These are phyloP conservation scores for Colletotrichum navitas DNA, from an alignment of 2,329 filamentous ascomycete genomes.

Conservation along the genomic window DNA sequence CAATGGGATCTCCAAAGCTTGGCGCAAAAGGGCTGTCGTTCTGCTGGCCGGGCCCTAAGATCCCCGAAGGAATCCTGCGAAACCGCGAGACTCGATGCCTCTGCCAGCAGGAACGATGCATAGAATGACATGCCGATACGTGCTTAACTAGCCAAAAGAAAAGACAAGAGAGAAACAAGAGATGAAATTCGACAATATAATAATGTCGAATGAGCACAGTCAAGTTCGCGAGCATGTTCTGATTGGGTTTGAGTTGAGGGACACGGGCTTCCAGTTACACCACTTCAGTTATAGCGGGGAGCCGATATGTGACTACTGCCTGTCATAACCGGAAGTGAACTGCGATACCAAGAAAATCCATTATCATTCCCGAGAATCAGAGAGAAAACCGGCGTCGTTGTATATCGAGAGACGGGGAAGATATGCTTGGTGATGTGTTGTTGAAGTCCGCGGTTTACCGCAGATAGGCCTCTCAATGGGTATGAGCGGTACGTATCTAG, in stretches of 20 bases:
- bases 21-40: neutral
- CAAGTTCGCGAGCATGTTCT: neutral
- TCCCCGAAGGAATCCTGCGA: neutral
- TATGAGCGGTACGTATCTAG: constrained; percentile 14
- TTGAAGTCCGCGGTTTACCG: neutral
- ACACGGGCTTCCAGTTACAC: constrained; percentile 13
- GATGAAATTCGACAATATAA: neutral
- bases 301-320: constrained; percentile 1
- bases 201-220: neutral
- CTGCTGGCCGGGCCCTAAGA: constrained; percentile 2
- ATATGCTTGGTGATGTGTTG: neutral
- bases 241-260: constrained; percentile 7
- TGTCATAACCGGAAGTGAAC: neutral
- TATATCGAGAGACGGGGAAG: neutral
- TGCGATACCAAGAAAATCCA: neutral
- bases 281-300: neutral
- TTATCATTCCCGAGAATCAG: neutral
- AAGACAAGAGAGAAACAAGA: neutral
- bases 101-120: neutral
- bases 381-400: neutral
- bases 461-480: neutral
- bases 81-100: neutral
- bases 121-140: constrained; percentile 1
- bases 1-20: constrained; percentile 21
- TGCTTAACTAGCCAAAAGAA: neutral